These are phyloP conservation scores for Xylaria sp. DNA, from an alignment of 2,329 filamentous ascomycete genomes.

Conservation along the genomic window DNA sequence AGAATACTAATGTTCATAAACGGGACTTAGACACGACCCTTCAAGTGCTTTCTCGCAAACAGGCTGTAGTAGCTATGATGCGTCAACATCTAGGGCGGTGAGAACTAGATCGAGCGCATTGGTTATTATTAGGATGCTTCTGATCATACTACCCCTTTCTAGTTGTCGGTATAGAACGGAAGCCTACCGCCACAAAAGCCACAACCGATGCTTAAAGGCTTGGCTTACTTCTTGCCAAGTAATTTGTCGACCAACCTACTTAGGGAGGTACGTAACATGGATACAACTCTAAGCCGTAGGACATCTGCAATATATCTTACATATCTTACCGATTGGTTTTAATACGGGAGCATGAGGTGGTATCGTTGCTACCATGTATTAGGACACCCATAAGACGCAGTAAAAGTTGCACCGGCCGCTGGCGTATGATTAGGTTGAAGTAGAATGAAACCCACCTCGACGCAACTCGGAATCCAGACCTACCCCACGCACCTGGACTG, in stretches of 20 bases:
- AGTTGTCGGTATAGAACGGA: not conserved
- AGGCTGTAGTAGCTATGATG: not conserved
- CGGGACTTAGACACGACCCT: not conserved
- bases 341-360: not conserved
- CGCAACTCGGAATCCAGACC: not conserved
- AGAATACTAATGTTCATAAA: not conserved
- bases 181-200: slow-evolving; percentile 10
- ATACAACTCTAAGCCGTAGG: not conserved
- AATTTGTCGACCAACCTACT: not conserved
- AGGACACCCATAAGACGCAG: slow-evolving; percentile 7
- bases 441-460: not conserved
- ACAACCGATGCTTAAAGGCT: slow-evolving; percentile 1
- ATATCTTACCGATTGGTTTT: not conserved
- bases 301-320: slow-evolving; percentile 11
- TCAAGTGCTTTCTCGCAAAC: not conserved
- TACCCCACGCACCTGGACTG: not conserved
- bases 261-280: not conserved
- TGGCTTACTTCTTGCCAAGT: not conserved
- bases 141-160: not conserved
- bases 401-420: not conserved
- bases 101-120: not conserved
- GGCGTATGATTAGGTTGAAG: not conserved
- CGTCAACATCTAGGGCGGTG: not conserved
- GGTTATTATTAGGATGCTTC: not conserved
- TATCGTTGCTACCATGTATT: slow-evolving; percentile 7